Evolutionary conservation across 495 filamentous ascomycete species (phyloP), one percentile per base, ranked within the genome.

Genomic region (Massariosphaeria phaeospora): DNA sequence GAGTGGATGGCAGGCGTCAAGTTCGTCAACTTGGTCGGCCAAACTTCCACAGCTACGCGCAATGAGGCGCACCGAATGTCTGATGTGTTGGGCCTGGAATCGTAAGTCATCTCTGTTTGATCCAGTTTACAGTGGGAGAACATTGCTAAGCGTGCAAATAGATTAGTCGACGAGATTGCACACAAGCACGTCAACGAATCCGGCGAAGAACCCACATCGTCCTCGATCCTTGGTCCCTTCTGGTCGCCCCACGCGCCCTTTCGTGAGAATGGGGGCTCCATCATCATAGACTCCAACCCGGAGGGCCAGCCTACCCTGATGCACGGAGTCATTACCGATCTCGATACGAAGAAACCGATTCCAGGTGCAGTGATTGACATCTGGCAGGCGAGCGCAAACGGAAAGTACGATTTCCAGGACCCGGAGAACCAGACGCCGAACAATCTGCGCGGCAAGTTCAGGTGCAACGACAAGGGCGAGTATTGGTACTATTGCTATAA

Each of bases 391-490:
- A 84, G 80, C 6, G 76, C 85, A 70, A 93, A 91, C 75, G 86
- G 86, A 65, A 80, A 85, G 67, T 93, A 93, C 79, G 88, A 93
- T 69, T 89, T 89, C 82, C 88, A 93, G 73, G 88, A 91, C 70
- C 82, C 84, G 31, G 74, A 81, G 30, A 71, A 70, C 54, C 86
- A 91, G 77, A 70, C 73, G 39, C 82, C 84, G 68, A 88, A 86
- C 78, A 91, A 91, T 76, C 77, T 91, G 21, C 79, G 88, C 47
- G 88, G 88, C 67, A 91, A 90, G 73, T 90, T 89, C 78, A 79
- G 76, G 60, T 78, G 82, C 60, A 81, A 93, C 73, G 82, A 77
- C 60, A 78, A 89, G 54, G 86, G 86, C 66, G 73, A 81, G 57
- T 93, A 87, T 75, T 75, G 69, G 65, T 85, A 86, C 72, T 90